Conservation (phyloP, 257 asterid species). For the Solanum appendiculatum region DNA sequence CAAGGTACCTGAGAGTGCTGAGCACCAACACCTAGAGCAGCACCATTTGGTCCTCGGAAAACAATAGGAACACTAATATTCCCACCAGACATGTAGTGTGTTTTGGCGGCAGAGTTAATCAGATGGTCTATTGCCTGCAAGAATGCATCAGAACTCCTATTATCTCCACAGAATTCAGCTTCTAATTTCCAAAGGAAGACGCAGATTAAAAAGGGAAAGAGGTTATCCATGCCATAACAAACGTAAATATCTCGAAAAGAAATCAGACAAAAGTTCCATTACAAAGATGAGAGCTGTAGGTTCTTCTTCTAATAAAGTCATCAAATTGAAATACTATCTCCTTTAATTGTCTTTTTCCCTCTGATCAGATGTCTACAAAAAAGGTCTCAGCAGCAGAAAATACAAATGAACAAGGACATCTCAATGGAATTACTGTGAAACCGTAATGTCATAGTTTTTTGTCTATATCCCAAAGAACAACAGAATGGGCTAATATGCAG, state of each 20-base stretch:
- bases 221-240: not conserved
- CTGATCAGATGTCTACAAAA: not conserved
- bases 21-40: slow-evolving; percentile 50
- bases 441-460: not conserved
- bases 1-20: slow-evolving; percentile 40
- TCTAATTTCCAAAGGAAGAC: not conserved
- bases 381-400: not conserved
- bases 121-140: slow-evolving; percentile 40
- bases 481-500: not conserved
- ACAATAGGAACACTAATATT: slow-evolving; percentile 41
- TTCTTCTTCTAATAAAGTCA: not conserved
- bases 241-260: not conserved
- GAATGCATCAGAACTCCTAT: not conserved
- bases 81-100: slow-evolving; percentile 42
- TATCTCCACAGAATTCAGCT: not conserved
- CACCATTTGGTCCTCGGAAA: slow-evolving; percentile 47
- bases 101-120: slow-evolving; percentile 43
- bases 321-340: not conserved
- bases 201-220: not conserved
- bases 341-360: not conserved
- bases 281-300: not conserved
- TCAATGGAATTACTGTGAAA: not conserved
- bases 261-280: not conserved
- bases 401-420: not conserved
- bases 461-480: not conserved